These are phyloP conservation scores for Phytophthora citricola DNA, from an alignment of 352 stramenopile species.

Conservation along the genomic window DNA sequence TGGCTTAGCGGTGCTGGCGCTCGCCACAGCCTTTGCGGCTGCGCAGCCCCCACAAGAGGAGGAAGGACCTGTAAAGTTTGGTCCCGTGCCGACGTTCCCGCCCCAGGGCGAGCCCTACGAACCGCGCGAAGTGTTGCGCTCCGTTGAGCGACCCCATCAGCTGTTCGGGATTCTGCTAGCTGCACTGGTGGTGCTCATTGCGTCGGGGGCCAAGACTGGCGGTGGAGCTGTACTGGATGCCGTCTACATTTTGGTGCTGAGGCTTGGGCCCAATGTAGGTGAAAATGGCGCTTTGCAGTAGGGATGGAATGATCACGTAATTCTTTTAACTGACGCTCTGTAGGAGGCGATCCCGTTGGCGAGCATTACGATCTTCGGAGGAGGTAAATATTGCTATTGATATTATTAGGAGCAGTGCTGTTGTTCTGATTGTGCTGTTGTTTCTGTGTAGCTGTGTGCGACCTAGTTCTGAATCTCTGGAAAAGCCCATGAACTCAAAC, in stretches of 20 bases:
- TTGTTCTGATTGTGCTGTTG: constrained; percentile 1
- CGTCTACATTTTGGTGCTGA: constrained; percentile 93
- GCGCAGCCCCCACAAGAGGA: constrained; percentile 14
- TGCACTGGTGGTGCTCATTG: constrained; percentile 67
- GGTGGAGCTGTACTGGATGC: constrained; percentile 92
- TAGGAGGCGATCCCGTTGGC: constrained; percentile 90
- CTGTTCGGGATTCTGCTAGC: constrained; percentile 37
- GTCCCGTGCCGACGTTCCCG: constrained; percentile 27
- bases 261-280: constrained; percentile 81
- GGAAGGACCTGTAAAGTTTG: constrained; percentile 35
- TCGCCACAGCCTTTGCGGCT: constrained; percentile 5
- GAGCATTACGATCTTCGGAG: constrained; percentile 93
- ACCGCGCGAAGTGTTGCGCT: constrained; percentile 26
- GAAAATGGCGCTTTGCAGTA: background rate
- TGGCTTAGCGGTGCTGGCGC: constrained; percentile 12
- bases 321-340: constrained; percentile 6
- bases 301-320: background rate
- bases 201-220: constrained; percentile 74
- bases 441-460: constrained; percentile 32
- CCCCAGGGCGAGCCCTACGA: constrained; percentile 22
- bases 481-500: constrained; percentile 42
- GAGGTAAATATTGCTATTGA: constrained; percentile 31
- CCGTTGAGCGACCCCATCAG: constrained; percentile 33
- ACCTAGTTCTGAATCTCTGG: constrained; percentile 43
- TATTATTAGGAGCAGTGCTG: background rate